Evolutionary conservation across 75 land plant species (phyloP), one percentile per base, ranked within the genome.

Genomic region (Pinus tabuliformis): DNA sequence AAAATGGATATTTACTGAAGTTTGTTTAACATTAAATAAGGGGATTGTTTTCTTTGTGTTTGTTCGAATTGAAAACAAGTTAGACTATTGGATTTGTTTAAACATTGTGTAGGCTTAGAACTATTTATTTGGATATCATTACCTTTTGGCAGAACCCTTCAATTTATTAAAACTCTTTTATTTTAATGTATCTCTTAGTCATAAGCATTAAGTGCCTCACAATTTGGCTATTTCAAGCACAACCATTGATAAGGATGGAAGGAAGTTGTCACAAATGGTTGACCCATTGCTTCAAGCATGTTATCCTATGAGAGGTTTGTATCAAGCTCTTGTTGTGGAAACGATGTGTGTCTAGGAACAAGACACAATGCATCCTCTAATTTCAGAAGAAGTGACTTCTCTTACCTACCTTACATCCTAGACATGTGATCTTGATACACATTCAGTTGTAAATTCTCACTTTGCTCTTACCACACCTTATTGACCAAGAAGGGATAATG

Each of bases 321-420:
- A 88, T 79, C 92, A 92, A 80, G 92, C 95, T 13, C 84, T 92
- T 59, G 88, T 92, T 58, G 87, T 92, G 49, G 95, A 89, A 58
- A 90, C 87, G 36, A 90, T 92, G 95, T 92, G 95, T 77, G 83
- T 92, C 3, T 92, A 90, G 57, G 95, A 92, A 79, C 90, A 92
- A 66, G 92, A 92, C 17, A 82, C 89, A 66, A 82, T 91, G 75
- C 82, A 90, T 36, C 92, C 95, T 14, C 78, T 83, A 22, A 88
- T 92, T 59, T 86, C 84, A 18, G 94, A 89, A 78, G 92, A 89
- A 57, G 94, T 92, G 75, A 92, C 94, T 39, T 90, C 94, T 65
- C 33, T 33, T 33, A 33, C 33, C 88, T 92, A 88, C 79, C 83
- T 92, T 71, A 92, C 95, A 62, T 86, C 95, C n/a, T 88, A 90